Evolutionary conservation across 169 alveolate species (phyloP).

Genomic region (Theileria luwenshuni): DNA sequence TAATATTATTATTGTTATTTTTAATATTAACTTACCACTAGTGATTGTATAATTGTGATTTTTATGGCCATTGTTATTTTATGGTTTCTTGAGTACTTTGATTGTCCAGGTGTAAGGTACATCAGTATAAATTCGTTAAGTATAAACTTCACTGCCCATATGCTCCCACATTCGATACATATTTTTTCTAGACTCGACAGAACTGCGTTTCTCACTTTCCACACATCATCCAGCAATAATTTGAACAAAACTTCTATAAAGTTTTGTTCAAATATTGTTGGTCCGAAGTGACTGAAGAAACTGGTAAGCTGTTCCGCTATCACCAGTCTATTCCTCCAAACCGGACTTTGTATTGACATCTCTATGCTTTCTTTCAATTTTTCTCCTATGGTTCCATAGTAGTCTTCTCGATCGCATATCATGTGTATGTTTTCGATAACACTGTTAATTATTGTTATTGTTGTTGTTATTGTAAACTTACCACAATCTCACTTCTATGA

Average conservation of each 20-base stretch:
- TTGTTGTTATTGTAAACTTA: background rate
- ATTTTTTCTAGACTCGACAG: conserved; percentile 38
- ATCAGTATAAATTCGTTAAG: conserved; percentile 33
- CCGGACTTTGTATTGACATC: conserved; percentile 31
- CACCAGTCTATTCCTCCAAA: conserved; percentile 58
- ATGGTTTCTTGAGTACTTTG: conserved; percentile 18
- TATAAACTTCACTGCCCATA: conserved; percentile 52
- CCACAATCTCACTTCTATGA: conserved; percentile 57
- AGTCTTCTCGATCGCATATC: conserved; percentile 47
- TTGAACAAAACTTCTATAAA: conserved; percentile 36
- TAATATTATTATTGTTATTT: conserved; percentile 2
- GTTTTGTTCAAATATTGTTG: conserved; percentile 32
- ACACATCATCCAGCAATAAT: conserved; percentile 56
- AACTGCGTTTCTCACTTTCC: conserved; percentile 64
- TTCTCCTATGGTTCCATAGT: conserved; percentile 36
- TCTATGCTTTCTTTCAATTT: conserved; percentile 40
- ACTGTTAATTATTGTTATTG: conserved; percentile 4
- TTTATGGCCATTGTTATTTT: conserved; percentile 32
- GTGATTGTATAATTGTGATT: conserved; percentile 57
- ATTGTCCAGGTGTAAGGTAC: conserved; percentile 45
- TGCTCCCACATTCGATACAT: conserved; percentile 40
- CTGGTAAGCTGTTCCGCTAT: conserved; percentile 53
- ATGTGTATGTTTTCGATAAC: conserved; percentile 46
- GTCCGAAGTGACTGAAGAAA: conserved; percentile 57
- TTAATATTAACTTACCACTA: conserved; percentile 42